These are phyloP conservation scores for Cnidoscolus chayamansa DNA, from an alignment of 441 rosid genomes.

Conservation along the genomic window DNA sequence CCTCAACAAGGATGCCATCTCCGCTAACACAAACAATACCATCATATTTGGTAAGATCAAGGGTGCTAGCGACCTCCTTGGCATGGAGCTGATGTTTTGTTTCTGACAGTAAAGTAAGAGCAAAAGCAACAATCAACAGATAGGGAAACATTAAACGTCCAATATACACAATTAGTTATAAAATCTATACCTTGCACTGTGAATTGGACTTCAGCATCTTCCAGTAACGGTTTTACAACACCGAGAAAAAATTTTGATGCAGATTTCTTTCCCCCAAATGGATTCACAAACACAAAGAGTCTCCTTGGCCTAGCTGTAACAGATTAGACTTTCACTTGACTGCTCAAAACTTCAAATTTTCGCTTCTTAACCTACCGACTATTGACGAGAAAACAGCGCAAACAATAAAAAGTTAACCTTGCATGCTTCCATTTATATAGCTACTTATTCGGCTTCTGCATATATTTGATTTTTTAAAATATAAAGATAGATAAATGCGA, in stretches of 20 bases:
- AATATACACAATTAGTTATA: background rate
- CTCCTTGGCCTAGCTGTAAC: slow-evolving; percentile 69
- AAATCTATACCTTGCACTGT: slow-evolving; percentile 57
- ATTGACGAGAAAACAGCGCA: background rate
- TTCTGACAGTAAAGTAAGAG: slow-evolving; percentile 40
- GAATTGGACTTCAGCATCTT: slow-evolving; percentile 62
- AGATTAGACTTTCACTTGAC: background rate
- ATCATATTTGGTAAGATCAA: slow-evolving; percentile 66
- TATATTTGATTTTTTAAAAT: too few relatives aligned
- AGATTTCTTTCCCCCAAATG: slow-evolving; percentile 73
- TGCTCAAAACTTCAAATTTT: background rate
- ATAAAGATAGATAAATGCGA: too few relatives aligned
- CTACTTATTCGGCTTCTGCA: too few relatives aligned
- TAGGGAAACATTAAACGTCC: background rate
- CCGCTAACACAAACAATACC: slow-evolving; percentile 95
- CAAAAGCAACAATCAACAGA: slow-evolving; percentile 1
- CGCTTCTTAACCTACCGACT: background rate
- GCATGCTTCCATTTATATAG: too few relatives aligned
- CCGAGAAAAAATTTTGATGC: slow-evolving; percentile 62
- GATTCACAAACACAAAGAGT: slow-evolving; percentile 68
- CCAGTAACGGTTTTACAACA: slow-evolving; percentile 71
- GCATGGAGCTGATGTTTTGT: slow-evolving; percentile 78
- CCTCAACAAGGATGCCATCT: slow-evolving; percentile 92
- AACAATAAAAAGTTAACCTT: too few relatives aligned
- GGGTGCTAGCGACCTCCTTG: slow-evolving; percentile 51